Evolutionary conservation across 306 rosid species (phyloP).

Genomic region (Malus orientalis): DNA sequence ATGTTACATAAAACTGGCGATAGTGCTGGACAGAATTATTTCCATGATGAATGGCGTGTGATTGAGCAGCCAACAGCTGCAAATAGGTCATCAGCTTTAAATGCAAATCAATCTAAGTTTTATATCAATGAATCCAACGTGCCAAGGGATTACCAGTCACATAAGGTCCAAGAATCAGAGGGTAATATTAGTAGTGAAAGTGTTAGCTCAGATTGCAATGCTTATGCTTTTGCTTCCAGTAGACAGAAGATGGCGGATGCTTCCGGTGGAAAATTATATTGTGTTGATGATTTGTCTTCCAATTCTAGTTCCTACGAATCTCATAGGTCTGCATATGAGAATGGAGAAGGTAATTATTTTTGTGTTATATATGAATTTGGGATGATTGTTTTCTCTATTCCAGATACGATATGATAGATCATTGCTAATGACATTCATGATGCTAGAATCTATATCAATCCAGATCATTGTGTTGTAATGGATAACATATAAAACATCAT

Average conservation of each 20-base stretch:
- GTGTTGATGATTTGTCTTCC: constrained; percentile 22
- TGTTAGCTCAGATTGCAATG: constrained; percentile 16
- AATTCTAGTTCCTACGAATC: constrained; percentile 14
- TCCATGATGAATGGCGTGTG: constrained; percentile 39
- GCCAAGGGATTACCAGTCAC: constrained; percentile 26
- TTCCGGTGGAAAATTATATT: constrained; percentile 14
- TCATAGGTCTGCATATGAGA: constrained; percentile 5
- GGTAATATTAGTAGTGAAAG: constrained; percentile 13
- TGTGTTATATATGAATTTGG: neutral
- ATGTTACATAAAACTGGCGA: neutral
- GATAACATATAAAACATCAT: neutral
- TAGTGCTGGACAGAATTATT: constrained; percentile 17
- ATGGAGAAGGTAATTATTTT: constrained; percentile 33
- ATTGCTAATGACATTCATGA: neutral
- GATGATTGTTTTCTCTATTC: neutral
- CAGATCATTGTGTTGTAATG: neutral
- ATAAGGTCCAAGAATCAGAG: constrained; percentile 20
- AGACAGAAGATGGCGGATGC: constrained; percentile 13
- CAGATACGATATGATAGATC: neutral
- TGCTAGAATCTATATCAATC: neutral
- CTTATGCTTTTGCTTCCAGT: constrained; percentile 24
- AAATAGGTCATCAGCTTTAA: constrained; percentile 3
- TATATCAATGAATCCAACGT: constrained; percentile 18
- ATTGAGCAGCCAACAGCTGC: constrained; percentile 33
- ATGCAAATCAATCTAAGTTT: constrained; percentile 20